These are phyloP conservation scores for Tricholoma terreum DNA, from an alignment of 768 basidiomycete species.

Conservation along the genomic window DNA sequence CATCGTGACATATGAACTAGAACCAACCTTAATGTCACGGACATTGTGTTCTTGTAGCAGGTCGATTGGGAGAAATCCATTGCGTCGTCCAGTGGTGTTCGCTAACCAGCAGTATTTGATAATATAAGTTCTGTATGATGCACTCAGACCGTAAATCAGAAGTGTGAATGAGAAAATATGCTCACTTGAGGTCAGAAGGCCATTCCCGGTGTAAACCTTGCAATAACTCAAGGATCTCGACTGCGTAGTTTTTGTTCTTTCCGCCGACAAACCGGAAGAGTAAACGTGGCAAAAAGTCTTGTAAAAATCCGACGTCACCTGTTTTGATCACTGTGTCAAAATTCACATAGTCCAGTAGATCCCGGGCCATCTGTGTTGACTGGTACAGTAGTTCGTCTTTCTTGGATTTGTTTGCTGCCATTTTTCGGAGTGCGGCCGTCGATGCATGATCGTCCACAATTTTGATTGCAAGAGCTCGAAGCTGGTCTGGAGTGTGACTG, in stretches of 20 bases:
- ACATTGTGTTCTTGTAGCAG: too few species aligned
- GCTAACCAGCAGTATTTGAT: too few species aligned
- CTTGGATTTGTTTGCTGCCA: conserved; percentile 8
- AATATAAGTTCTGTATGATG: too few species aligned
- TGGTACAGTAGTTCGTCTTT: conserved; percentile 25
- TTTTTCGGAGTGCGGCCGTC: conserved; percentile 21
- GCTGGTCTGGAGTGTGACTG: conserved; percentile 19
- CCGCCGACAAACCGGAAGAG: conserved; percentile 30
- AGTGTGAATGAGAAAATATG: background rate
- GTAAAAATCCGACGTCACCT: conserved; percentile 37
- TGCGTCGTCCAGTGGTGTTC: too few species aligned
- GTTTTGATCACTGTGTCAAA: conserved; percentile 31
- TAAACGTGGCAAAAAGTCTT: conserved; percentile 27
- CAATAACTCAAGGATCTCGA: background rate
- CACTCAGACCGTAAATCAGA: too few species aligned
- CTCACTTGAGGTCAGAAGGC: background rate
- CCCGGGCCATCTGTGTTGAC: conserved; percentile 31
- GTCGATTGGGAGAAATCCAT: too few species aligned
- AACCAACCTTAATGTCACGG: too few species aligned
- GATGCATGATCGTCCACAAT: conserved; percentile 29
- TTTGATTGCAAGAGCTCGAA: conserved; percentile 24
- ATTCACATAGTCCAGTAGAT: conserved; percentile 34
- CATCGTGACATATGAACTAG: too few species aligned
- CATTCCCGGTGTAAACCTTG: background rate
- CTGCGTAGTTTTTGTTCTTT: background rate